Evolutionary conservation across 2,329 filamentous ascomycete species (phyloP).

Genomic region (Macroventuria anomochaeta): DNA sequence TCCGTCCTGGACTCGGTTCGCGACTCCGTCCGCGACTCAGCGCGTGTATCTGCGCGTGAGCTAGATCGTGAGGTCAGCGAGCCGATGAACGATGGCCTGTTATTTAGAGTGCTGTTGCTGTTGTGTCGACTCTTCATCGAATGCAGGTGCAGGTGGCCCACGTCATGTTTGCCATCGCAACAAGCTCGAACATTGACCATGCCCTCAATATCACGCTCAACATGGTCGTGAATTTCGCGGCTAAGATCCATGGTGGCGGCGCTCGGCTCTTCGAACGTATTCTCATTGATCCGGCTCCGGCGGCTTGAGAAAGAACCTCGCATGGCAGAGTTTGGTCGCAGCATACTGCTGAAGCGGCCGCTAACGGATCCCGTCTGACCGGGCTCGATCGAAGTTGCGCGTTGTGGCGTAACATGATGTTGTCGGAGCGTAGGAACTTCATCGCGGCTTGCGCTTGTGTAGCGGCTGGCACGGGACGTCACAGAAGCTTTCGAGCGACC

Average conservation of each 20-base stretch:
- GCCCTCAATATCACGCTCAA: conserved; percentile 76
- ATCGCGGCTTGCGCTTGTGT: conserved; percentile 46
- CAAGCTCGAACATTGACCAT: conserved; percentile 96
- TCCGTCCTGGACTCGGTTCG: conserved; percentile 17
- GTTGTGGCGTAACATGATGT: conserved; percentile 37
- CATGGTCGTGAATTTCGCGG: conserved; percentile 75
- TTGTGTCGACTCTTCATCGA: conserved; percentile 42
- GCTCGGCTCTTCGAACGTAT: conserved; percentile 62
- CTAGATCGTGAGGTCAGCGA: conserved; percentile 46
- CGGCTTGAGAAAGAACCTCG: conserved; percentile 59
- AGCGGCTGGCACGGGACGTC: conserved; percentile 77
- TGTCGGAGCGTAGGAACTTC: conserved; percentile 57
- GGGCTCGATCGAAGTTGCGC: conserved; percentile 43
- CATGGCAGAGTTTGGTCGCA: conserved; percentile 52
- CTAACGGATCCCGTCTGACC: conserved; percentile 52
- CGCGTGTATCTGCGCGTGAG: conserved; percentile 38
- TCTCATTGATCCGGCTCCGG: conserved; percentile 50
- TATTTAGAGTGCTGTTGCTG: conserved; percentile 29
- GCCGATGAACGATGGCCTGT: conserved; percentile 39
- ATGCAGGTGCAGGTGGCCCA: conserved; percentile 52
- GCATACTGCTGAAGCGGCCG: conserved; percentile 53
- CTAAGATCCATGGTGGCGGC: conserved; percentile 79
- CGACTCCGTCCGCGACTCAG: conserved; percentile 22
- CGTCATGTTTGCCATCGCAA: conserved; percentile 81
- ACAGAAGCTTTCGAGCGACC: conserved; percentile 65